phyloP scores from a whole-genome alignment of 352 stramenopile species.

The Paralagenidium karlingii region DNA sequence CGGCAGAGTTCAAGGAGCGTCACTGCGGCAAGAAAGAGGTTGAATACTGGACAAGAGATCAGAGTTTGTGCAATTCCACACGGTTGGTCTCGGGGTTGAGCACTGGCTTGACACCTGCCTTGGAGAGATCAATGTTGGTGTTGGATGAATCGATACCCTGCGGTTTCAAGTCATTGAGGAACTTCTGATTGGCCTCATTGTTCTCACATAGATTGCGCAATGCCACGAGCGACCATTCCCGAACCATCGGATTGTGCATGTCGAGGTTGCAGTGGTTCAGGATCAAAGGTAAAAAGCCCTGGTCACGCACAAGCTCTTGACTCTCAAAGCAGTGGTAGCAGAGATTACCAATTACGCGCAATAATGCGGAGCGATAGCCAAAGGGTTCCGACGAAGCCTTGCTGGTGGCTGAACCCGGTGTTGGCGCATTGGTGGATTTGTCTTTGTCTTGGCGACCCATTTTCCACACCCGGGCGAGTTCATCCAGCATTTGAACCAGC shows the following conservation, averaged over 20 bases:
- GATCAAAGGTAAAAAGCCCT: constrained; percentile 62
- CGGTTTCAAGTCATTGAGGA: constrained; percentile 46
- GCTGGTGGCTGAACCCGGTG: constrained; percentile 1
- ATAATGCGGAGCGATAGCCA: constrained; percentile 61
- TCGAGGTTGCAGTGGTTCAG: constrained; percentile 87
- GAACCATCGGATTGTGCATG: constrained; percentile 74
- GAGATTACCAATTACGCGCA: constrained; percentile 75
- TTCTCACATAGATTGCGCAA: constrained; percentile 83
- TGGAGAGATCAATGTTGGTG: too few relatives aligned
- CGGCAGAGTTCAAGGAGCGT: too few relatives aligned
- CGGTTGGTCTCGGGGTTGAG: too few relatives aligned
- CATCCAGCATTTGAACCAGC: constrained; percentile 27
- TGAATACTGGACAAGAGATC: too few relatives aligned
- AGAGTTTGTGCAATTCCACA: too few relatives aligned
- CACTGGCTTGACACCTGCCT: too few relatives aligned
- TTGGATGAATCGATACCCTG: too few relatives aligned
- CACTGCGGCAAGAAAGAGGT: too few relatives aligned
- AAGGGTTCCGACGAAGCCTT: constrained; percentile 19
- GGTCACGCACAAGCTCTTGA: constrained; percentile 70
- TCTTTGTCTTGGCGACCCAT: constrained; percentile 12
- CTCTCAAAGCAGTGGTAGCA: constrained; percentile 47
- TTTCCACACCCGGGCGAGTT: constrained; percentile 49
- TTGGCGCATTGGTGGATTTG: constrained; percentile 8
- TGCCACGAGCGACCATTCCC: constrained; percentile 83
- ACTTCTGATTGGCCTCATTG: constrained; percentile 58